A percentile compares a stretch with the other conserved stretches of the same genome.
phyloP scores from a whole-genome alignment of 2,329 filamentous ascomycete species.

The Alternaria sp. region DNA sequence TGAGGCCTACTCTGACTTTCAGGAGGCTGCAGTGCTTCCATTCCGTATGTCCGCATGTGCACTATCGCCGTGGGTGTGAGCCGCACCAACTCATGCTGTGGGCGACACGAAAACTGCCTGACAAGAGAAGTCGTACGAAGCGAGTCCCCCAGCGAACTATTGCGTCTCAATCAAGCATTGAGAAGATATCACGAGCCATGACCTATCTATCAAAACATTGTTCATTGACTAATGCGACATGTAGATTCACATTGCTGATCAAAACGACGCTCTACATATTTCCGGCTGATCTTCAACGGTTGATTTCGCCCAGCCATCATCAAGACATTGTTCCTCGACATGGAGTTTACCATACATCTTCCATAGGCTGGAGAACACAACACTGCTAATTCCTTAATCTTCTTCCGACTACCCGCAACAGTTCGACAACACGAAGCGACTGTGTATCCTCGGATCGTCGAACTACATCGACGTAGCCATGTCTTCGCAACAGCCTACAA shows the following conservation, averaged over 20 bases:
- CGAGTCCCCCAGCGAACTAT: neutral
- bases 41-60: neutral
- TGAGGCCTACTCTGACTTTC: accelerated
- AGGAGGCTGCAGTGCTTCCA: accelerated
- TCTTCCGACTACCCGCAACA: neutral
- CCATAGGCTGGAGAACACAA: neutral
- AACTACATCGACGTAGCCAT: no score
- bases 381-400: neutral
- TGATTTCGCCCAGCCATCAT: neutral
- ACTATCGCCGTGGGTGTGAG: neutral
- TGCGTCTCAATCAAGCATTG: neutral
- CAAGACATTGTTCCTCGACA: neutral
- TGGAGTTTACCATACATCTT: neutral
- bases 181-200: neutral
- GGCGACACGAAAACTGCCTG: neutral
- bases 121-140: neutral
- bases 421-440: neutral
- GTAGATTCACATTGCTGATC: neutral
- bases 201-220: no score
- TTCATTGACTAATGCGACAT: neutral
- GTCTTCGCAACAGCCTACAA: neutral
- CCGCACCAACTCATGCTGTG: neutral
- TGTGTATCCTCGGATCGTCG: neutral
- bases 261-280: neutral
- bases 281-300: neutral